phyloP scores from a whole-genome alignment of 768 basidiomycete species.

The Jaapia argillacea region DNA sequence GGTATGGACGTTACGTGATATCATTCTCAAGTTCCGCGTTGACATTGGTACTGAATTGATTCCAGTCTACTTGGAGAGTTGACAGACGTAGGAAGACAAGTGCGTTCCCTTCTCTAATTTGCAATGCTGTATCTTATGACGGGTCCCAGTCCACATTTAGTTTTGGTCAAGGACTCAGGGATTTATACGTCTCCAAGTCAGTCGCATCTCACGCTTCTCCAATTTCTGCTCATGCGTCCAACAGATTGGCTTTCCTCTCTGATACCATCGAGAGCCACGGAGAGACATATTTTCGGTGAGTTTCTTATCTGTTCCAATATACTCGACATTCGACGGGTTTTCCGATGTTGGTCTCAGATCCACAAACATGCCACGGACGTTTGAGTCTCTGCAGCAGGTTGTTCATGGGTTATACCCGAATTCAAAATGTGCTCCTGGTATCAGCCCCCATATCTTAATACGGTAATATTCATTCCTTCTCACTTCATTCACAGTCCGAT shows the following conservation, averaged over 20 bases:
- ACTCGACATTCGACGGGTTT: neutral
- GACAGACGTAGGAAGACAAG: slow-evolving; percentile 62
- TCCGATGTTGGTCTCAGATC: slow-evolving; percentile 27
- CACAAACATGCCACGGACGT: slow-evolving; percentile 71
- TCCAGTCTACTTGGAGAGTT: slow-evolving; percentile 60
- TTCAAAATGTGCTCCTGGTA: slow-evolving; percentile 31
- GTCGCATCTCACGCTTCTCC: slow-evolving; percentile 5
- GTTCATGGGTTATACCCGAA: slow-evolving; percentile 65
- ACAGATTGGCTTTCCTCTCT: slow-evolving; percentile 58
- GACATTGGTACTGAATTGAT: neutral
- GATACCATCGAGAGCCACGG: slow-evolving; percentile 32
- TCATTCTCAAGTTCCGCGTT: neutral
- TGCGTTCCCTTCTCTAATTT: slow-evolving; percentile 15
- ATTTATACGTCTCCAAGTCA: slow-evolving; percentile 59
- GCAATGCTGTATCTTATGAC: neutral
- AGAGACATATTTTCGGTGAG: slow-evolving; percentile 50
- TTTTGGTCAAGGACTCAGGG: slow-evolving; percentile 48
- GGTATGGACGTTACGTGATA: slow-evolving; percentile 30
- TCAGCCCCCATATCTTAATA: slow-evolving; percentile 40
- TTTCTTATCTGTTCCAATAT: neutral
- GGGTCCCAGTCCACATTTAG: slow-evolving; percentile 50
- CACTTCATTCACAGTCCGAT: neutral
- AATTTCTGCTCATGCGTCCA: slow-evolving; percentile 1
- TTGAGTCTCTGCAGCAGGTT: slow-evolving; percentile 65
- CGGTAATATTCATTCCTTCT: slow-evolving; percentile 34